These are phyloP conservation scores for Phytophthora boehmeriae DNA, from an alignment of 352 stramenopile species.

Conservation along the genomic window DNA sequence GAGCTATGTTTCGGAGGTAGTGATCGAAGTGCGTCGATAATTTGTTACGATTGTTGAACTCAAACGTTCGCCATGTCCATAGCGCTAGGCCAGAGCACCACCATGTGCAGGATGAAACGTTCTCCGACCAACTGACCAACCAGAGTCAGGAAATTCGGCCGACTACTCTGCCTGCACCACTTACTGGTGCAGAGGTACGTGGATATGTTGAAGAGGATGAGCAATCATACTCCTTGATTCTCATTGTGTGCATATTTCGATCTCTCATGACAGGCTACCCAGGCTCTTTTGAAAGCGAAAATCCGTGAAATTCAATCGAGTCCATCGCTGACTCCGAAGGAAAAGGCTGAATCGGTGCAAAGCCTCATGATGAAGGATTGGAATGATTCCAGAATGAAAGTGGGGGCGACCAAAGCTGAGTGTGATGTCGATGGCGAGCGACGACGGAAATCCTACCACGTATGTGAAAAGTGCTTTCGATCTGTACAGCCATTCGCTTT, in stretches of 20 bases:
- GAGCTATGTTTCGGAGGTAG: background rate
- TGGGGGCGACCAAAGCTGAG: constrained; percentile 39
- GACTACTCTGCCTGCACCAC: constrained; percentile 49
- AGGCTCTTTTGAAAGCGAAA: constrained; percentile 66
- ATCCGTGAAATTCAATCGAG: constrained; percentile 84
- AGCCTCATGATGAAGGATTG: constrained; percentile 89
- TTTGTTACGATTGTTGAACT: background rate
- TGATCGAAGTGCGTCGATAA: background rate
- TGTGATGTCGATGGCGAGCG: constrained; percentile 60
- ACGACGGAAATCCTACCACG: constrained; percentile 53
- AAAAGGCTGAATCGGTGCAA: constrained; percentile 84
- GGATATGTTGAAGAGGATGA: background rate
- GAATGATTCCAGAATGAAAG: constrained; percentile 73
- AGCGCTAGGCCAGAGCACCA: constrained; percentile 34
- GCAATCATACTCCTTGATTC: background rate
- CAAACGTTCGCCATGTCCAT: background rate
- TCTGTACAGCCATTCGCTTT: background rate
- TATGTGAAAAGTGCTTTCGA: constrained; percentile 27
- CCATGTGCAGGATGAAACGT: constrained; percentile 31
- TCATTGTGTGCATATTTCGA: constrained; percentile 5
- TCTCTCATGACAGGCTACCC: constrained; percentile 39
- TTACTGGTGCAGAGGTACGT: constrained; percentile 60
- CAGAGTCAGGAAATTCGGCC: constrained; percentile 46
- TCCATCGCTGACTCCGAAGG: constrained; percentile 74
- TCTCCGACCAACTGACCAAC: constrained; percentile 39